Percentiles rank a stretch among this genome's conserved stretches.
These are phyloP conservation scores for Ogataea saltuana DNA, from an alignment of 805 yeast genomes.

Conservation along the genomic window DNA sequence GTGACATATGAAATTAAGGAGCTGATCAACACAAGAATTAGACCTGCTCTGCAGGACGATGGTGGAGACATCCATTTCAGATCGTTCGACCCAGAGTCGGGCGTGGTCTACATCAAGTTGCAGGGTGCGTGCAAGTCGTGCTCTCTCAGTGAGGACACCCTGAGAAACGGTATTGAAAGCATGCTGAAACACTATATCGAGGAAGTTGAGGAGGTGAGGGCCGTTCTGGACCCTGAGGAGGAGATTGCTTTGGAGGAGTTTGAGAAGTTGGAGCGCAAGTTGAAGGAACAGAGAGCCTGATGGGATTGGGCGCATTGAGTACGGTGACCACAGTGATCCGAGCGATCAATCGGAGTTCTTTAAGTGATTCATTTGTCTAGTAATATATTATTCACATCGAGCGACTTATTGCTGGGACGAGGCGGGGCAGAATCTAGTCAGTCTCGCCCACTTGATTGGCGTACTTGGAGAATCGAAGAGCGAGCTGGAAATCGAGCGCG, in stretches of 20 bases:
- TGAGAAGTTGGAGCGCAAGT: slow-evolving; percentile 72
- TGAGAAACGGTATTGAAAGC: slow-evolving; percentile 67
- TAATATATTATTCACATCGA: no score
- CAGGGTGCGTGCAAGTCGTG: slow-evolving; percentile 77
- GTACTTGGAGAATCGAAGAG: slow-evolving; percentile 46
- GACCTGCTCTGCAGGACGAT: slow-evolving; percentile 75
- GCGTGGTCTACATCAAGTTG: slow-evolving; percentile 57
- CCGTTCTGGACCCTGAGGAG: slow-evolving; percentile 41
- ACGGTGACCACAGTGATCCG: neutral
- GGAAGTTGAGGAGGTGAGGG: slow-evolving; percentile 58
- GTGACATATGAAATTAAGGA: slow-evolving; percentile 68
- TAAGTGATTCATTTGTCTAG: no score
- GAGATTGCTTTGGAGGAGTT: slow-evolving; percentile 76
- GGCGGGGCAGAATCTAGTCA: no score
- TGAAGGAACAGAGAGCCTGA: slow-evolving; percentile 35
- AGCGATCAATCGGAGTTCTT: neutral
- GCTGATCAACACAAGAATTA: slow-evolving; percentile 64
- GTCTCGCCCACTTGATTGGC: slow-evolving; percentile 23
- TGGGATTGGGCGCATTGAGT: neutral
- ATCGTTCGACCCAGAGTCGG: slow-evolving; percentile 53
- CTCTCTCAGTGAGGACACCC: slow-evolving; percentile 63
- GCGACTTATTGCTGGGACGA: no score
- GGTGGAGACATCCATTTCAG: slow-evolving; percentile 76
- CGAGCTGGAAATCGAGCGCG: slow-evolving; percentile 60
- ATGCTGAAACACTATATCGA: slow-evolving; percentile 72